Evolutionary conservation across 345 rosid species (phyloP).

Genomic region (Combretum micranthum): DNA sequence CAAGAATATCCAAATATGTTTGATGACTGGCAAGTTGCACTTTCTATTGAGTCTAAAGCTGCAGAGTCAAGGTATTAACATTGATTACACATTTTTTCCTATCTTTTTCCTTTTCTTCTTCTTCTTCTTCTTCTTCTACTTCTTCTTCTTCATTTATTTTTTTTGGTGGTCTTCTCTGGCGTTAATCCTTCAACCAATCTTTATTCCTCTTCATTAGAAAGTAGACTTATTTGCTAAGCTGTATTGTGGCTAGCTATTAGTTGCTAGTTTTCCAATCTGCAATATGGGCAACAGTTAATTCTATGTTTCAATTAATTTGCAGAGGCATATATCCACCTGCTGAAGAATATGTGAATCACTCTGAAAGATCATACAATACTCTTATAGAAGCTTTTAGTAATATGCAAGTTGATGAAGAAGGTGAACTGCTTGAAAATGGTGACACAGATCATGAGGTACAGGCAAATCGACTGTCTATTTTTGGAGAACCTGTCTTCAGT

Average conservation of each 20-base stretch:
- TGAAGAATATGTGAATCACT: constrained; percentile 50
- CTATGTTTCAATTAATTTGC: constrained; percentile 16
- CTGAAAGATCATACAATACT: constrained; percentile 56
- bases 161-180: too few relatives aligned
- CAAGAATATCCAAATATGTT: constrained; percentile 93
- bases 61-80: constrained; percentile 61
- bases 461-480: constrained; percentile 2
- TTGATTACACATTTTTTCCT: too few relatives aligned
- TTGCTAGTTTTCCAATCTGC: too few relatives aligned
- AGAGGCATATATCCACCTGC: constrained; percentile 71
- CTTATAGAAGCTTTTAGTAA: constrained; percentile 86
- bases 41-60: constrained; percentile 73
- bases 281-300: background rate
- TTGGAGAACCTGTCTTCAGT: too few relatives aligned
- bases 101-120: too few relatives aligned
- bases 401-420: constrained; percentile 81
- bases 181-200: too few relatives aligned
- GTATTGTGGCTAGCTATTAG: too few relatives aligned
- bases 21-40: constrained; percentile 97
- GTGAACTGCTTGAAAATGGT: constrained; percentile 81
- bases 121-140: too few relatives aligned
- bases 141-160: too few relatives aligned
- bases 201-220: too few relatives aligned
- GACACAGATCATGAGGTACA: constrained; percentile 67
- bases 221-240: too few relatives aligned